Evolutionary conservation across 2,329 filamentous ascomycete genomes (phyloP), one percentile per base, ranked within the genome.

Genomic region (Microdochium paspali): DNA sequence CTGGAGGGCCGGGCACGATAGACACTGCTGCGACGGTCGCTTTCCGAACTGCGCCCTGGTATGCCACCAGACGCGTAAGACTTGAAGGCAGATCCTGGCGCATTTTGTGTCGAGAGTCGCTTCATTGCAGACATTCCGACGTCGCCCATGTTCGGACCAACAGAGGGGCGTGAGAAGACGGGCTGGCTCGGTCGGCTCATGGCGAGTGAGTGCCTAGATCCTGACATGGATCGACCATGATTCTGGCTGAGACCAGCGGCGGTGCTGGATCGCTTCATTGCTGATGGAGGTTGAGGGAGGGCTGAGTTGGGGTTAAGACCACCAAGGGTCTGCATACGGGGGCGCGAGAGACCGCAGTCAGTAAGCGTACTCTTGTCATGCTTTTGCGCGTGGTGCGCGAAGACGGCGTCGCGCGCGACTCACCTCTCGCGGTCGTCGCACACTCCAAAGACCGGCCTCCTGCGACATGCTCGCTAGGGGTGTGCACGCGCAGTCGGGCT

Each of bases 191-290:
- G 90, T 50, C 90, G 81, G 57, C 81, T 78, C 54, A 90, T 79
- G 57, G 89, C 90, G 51, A 95, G 87, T 57, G 90, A 91, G 64
- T 94, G 85, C 59, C 87, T 82, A 62, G 84, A 85, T 61, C 84
- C 85, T 52, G 90, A 95, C 58, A 87, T 80, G 24, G 88, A 89
- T 57, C 91, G 88, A 56, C 73, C 81, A 72, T 95, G 87, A 79
- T 84, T 43, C 78, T 80, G 49, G 73, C 72, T 59, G 77, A 76
- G 74, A 61, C 81, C 80, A 53, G 81, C 82, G 56, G 82, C 82
- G 12, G 89, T 90, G 61, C 83, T 93, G 25, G 87, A 86, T 65
- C 93, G 87, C 73, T 98, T 98, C 77, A 98, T 85, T 35, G 90
- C 88, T 35, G 91, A 97, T 24, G 87, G 79, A 9, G 93, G 91